phyloP scores from a whole-genome alignment of 352 stramenopile genomes.

The Pythium chondricola region DNA sequence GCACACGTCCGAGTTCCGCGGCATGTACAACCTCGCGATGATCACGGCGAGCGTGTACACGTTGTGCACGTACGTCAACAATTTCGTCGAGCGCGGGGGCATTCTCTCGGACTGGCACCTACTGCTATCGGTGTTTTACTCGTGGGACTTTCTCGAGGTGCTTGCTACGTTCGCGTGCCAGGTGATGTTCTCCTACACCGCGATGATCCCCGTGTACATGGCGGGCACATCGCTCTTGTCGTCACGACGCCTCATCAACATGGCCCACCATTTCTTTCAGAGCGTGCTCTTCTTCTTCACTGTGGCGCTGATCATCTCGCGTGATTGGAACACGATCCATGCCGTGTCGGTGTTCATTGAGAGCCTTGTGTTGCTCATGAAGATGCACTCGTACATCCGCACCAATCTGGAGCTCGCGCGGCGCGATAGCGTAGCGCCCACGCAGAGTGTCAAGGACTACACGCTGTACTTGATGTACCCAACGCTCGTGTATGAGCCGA shows the following conservation, averaged over 20 bases:
- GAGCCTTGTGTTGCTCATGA: slow-evolving; percentile 71
- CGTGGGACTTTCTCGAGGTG: slow-evolving; percentile 63
- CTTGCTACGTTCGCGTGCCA: slow-evolving; percentile 60
- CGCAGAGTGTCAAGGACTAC: slow-evolving; percentile 43
- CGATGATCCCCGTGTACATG: slow-evolving; percentile 69
- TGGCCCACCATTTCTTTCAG: slow-evolving; percentile 63
- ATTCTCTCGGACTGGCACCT: slow-evolving; percentile 46
- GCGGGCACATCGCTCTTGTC: slow-evolving; percentile 24
- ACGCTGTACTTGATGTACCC: slow-evolving; percentile 75
- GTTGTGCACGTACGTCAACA: slow-evolving; percentile 49
- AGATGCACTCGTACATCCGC: slow-evolving; percentile 82
- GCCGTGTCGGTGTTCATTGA: slow-evolving; percentile 71
- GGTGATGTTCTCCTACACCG: slow-evolving; percentile 64
- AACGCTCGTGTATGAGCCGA: slow-evolving; percentile 94
- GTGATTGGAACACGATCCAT: slow-evolving; percentile 72
- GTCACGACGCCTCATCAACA: slow-evolving; percentile 48
- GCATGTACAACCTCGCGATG: slow-evolving; percentile 73
- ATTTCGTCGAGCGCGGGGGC: slow-evolving; percentile 45
- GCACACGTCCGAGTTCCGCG: slow-evolving; percentile 70
- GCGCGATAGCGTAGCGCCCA: slow-evolving; percentile 17
- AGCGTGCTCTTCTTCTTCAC: slow-evolving; percentile 72
- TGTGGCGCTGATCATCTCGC: slow-evolving; percentile 52
- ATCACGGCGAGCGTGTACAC: slow-evolving; percentile 58
- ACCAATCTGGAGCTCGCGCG: slow-evolving; percentile 61
- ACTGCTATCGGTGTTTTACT: slow-evolving; percentile 66